Evolutionary conservation across 2,329 filamentous ascomycete genomes (phyloP).

Genomic region (Rutstroemia sp.): DNA sequence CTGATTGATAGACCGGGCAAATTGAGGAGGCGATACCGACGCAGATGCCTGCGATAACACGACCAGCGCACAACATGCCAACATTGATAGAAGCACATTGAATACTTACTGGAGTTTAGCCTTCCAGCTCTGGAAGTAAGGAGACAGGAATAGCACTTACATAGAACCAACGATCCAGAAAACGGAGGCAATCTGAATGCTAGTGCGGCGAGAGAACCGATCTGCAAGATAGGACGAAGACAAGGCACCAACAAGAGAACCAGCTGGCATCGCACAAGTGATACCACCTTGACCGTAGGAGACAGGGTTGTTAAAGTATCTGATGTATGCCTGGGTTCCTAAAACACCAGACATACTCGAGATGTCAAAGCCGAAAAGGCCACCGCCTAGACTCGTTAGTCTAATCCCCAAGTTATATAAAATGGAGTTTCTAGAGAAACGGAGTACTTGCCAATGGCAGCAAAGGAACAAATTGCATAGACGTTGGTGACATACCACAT

Average conservation of each 20-base stretch:
- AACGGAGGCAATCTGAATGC: conserved; percentile 40
- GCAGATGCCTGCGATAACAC: conserved; percentile 63
- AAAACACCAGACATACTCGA: conserved; percentile 65
- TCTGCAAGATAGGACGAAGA: conserved; percentile 50
- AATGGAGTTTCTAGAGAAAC: neutral
- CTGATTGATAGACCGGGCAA: conserved; percentile 61
- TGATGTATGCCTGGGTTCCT: conserved; percentile 60
- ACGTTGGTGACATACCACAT: conserved; percentile 39
- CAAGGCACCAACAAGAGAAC: conserved; percentile 58
- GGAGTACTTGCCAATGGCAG: conserved; percentile 46
- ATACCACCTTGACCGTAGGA: conserved; percentile 60
- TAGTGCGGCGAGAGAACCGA: conserved; percentile 38
- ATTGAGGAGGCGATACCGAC: conserved; percentile 66
- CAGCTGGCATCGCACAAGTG: conserved; percentile 66
- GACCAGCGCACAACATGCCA: conserved; percentile 63
- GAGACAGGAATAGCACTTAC: conserved; percentile 11
- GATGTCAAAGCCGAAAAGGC: conserved; percentile 74
- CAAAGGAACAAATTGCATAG: conserved; percentile 54
- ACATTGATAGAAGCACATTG: conserved; percentile 55
- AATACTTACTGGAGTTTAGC: conserved; percentile 37
- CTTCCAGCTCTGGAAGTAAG: neutral
- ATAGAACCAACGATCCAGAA: conserved; percentile 41
- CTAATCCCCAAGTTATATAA: neutral
- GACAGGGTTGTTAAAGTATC: conserved; percentile 59
- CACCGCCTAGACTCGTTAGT: conserved; percentile 40